These are phyloP conservation scores for Sanghuangporus weigelae DNA, from an alignment of 1,284 basidiomycete genomes.

Conservation along the genomic window DNA sequence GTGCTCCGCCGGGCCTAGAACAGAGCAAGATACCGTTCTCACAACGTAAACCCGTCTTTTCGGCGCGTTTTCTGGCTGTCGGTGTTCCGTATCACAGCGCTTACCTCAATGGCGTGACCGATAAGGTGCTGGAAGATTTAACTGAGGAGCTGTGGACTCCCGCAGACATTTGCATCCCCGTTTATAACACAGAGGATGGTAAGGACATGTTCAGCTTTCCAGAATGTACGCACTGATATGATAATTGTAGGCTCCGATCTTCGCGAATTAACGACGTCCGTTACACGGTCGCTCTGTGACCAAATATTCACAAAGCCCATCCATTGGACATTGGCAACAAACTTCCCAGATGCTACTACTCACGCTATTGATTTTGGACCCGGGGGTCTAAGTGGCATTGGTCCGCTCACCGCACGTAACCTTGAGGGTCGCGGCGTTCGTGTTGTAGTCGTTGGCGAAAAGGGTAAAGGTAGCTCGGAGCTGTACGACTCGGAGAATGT, in stretches of 20 bases:
- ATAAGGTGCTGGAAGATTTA: slow-evolving; percentile 77
- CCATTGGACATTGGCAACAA: slow-evolving; percentile 87
- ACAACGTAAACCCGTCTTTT: slow-evolving; percentile 93
- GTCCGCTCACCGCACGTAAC: slow-evolving; percentile 85
- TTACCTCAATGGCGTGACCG: slow-evolving; percentile 76
- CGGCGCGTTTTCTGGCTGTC: slow-evolving; percentile 89
- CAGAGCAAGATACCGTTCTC: slow-evolving; percentile 94
- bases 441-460: slow-evolving; percentile 82
- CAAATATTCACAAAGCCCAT: slow-evolving; percentile 93
- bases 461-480: slow-evolving; percentile 81
- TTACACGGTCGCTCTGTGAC: slow-evolving; percentile 81
- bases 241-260: slow-evolving; percentile 70
- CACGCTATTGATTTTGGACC: slow-evolving; percentile 97
- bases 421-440: slow-evolving; percentile 91
- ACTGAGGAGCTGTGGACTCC: slow-evolving; percentile 78
- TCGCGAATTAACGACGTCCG: slow-evolving; percentile 54
- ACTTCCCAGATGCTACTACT: slow-evolving; percentile 86
- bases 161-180: slow-evolving; percentile 74
- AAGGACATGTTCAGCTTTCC: slow-evolving; percentile 27
- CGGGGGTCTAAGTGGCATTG: slow-evolving; percentile 91
- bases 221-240: background rate
- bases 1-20: slow-evolving; percentile 82
- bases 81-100: slow-evolving; percentile 93
- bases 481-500: slow-evolving; percentile 69
- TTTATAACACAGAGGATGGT: slow-evolving; percentile 93